Base-by-base conservation (phyloP, 2,329 filamentous ascomycete genomes). In the Calonectria pseudoreteaudii region DNA sequence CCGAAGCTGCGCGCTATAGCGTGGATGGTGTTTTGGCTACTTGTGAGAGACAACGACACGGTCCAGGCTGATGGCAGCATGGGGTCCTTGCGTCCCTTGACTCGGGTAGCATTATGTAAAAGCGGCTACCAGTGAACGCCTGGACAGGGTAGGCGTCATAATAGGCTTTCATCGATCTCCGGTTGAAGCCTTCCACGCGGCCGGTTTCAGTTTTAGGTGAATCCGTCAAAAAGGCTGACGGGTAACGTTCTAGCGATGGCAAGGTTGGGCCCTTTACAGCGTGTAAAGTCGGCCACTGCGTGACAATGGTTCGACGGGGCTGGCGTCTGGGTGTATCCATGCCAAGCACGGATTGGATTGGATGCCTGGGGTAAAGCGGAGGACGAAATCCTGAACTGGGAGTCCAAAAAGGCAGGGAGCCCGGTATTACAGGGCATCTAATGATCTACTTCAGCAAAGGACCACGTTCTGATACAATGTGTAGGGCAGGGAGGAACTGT, bases 171-270 rank as follows among this genome's bases (percentile, higher is more conserved):
- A 70, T 71, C 74, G 75, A 77, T 71, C 71, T 76, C 71, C 73
- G 72, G 68, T 75, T 75, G 69, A 72, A 72, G 68, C 65, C 73
- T 73, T 74, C 71, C 64, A 73, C 71, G 62, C 73, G 73, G 68
- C 66, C 74, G 72, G 79, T 80, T 80, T 81, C 79, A 80, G 74
- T 53, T 80, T 81, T 80, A 79, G 79, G 79, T 78, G 77, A 80
- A 70, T 72, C 71, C 74, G 50, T 72, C 69, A 68, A 70, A 62
- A 70, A 73, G 69, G 70, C 71, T 78, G 66, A 72, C 66, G 72
- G 76, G 73, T 68, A 62, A 66, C 66, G 67, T 73, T 67, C 76
- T 50, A 71, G 60, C 41, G 49, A 71, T 64, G 68, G 68, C 41
- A 69, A 66, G 60, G 38, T 71, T 66, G 53, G 58, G 68, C 70